Evolutionary conservation across 345 rosid genomes (phyloP), one percentile per base, ranked within the genome.

Genomic region (Eucalyptus marginata): DNA sequence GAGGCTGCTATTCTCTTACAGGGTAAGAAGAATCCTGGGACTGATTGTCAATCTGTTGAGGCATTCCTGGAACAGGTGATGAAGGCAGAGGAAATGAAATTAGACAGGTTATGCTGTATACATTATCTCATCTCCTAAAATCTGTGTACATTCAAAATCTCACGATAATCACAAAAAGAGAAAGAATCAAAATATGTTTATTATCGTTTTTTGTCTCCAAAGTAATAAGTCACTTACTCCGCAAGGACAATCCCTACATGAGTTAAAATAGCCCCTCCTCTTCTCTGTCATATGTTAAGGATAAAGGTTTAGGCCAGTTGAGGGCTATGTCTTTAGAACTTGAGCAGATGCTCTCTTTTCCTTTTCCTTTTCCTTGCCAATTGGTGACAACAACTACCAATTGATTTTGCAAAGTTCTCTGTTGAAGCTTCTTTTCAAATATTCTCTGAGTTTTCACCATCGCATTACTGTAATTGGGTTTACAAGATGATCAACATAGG

Each of bases 21-120:
- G 98, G 98, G 98, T 66, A 96, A 95, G 93, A 96, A 93, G 93
- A 96, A 96, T 90, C 98, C 98, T 22, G 96, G 95, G 54, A 95
- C 95, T 22, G 96, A 94, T 86, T 66, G 16, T 66, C 88, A 80
- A 31, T 92, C 95, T 58, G 95, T 94, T 76, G 76, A 87, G 86
- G 90, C 91, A 40, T 96, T 96, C 89, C 88, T 96, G 94, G 89
- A 92, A 79, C 92, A 94, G 90, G 96, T 96, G 87, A 95, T 80
- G 91, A 87, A 87, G 54, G 96, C 96, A 47, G 93, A 87, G 90
- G 96, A 93, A 93, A 94, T 93, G 96, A 93, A 95, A 91, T 93
- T 96, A 51, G 96, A 96, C 92, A 96, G 95, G 98, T 96, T 92
- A 46, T 40, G 47, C 29, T 40, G 47, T 20, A 40, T 76, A 76